phyloP scores from a whole-genome alignment of 2,329 filamentous ascomycete genomes.

The Cladophialophora psammophila region DNA sequence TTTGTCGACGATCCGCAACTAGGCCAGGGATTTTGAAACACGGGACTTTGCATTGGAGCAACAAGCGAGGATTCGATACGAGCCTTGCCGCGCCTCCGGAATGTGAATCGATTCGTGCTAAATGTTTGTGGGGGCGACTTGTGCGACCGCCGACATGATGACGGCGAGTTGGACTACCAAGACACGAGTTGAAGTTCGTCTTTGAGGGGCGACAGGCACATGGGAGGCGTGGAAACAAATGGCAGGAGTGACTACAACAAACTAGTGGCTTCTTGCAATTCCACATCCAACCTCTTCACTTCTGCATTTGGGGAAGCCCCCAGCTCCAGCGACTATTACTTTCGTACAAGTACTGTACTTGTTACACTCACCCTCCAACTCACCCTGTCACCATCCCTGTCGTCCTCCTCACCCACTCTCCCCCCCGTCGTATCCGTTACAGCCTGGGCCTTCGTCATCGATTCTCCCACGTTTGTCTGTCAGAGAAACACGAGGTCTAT shows the following conservation, averaged over 20 bases:
- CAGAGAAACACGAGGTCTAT: slow-evolving; percentile 2
- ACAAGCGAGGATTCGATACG: slow-evolving; percentile 26
- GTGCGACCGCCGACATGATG: slow-evolving; percentile 7
- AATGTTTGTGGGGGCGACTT: slow-evolving; percentile 5
- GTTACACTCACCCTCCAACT: background rate
- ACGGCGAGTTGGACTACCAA: background rate
- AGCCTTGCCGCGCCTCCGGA: slow-evolving; percentile 19
- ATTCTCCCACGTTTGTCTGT: background rate
- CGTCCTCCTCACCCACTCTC: background rate
- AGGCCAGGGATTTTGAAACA: slow-evolving; percentile 7
- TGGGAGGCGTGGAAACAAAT: background rate
- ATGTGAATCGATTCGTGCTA: slow-evolving; percentile 13
- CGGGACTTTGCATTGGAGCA: slow-evolving; percentile 15
- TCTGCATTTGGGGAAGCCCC: background rate
- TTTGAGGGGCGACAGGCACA: background rate
- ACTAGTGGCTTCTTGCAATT: slow-evolving; percentile 3
- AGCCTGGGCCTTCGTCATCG: slow-evolving; percentile 5
- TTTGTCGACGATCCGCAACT: background rate
- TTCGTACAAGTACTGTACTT: background rate
- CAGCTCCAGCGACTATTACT: background rate
- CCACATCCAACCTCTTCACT: background rate
- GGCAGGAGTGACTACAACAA: background rate
- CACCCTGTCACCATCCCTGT: background rate
- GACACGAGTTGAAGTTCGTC: background rate
- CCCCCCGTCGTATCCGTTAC: background rate